These are phyloP conservation scores for peach (Prunus persica) DNA, from an alignment of 306 rosid genomes.

Conservation along the genomic window Prunus_persica_NCBIv2 NC_034011.1:26346001-26346500, in stretches of 20 bases:
- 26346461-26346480: too few species aligned
- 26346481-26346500: too few species aligned
- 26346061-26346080: too few species aligned
- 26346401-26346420: conserved; percentile 59
- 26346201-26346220: conserved; percentile 64
- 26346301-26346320: conserved; percentile 64
- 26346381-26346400: conserved; percentile 62
- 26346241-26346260: conserved; percentile 72
- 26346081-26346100: too few species aligned
- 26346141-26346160: too few species aligned
- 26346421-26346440: neutral
- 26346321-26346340: conserved; percentile 77
- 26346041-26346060: too few species aligned
- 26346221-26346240: conserved; percentile 73
- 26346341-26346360: conserved; percentile 79
- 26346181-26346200: conserved; percentile 38
- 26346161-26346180: neutral
- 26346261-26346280: conserved; percentile 83
- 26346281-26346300: conserved; percentile 66
- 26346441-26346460: too few species aligned
- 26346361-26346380: conserved; percentile 83
- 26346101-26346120: too few species aligned
- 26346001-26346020: too few species aligned
- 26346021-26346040: too few species aligned
- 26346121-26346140: too few species aligned